These are phyloP conservation scores for Cubamyces lactineus DNA, from an alignment of 768 basidiomycete species.

Conservation along the genomic window DNA sequence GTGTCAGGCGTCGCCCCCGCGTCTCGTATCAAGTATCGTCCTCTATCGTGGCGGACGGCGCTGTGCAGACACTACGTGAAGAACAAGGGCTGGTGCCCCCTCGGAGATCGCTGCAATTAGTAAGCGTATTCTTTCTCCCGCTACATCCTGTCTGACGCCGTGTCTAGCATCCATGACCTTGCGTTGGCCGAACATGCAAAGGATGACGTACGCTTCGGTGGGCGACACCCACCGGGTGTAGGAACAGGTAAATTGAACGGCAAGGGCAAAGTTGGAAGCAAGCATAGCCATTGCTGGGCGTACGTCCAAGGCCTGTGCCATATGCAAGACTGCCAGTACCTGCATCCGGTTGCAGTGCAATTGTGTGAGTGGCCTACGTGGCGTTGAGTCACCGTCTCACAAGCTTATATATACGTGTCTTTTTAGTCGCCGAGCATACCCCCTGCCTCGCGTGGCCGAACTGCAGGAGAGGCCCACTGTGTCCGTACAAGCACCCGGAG, in stretches of 20 bases:
- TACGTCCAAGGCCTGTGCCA: constrained; percentile 41
- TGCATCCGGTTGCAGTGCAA: constrained; percentile 36
- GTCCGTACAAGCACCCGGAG: constrained; percentile 37
- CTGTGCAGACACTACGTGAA: constrained; percentile 47
- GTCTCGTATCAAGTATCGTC: constrained; percentile 27
- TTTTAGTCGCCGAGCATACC: constrained; percentile 39
- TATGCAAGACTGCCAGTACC: constrained; percentile 34
- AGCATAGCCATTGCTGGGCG: constrained; percentile 42
- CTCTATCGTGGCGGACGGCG: constrained; percentile 39
- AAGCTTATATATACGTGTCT: constrained; percentile 2
- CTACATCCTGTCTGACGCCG: constrained; percentile 16
- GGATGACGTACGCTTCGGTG: constrained; percentile 30
- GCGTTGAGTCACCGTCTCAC: background rate
- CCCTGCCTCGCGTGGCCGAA: constrained; percentile 41
- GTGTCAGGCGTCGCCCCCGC: background rate
- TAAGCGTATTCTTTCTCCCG: constrained; percentile 30
- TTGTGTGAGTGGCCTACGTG: constrained; percentile 36
- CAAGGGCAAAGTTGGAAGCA: constrained; percentile 29
- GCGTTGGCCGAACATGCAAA: constrained; percentile 29
- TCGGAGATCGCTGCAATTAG: constrained; percentile 47
- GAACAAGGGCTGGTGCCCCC: constrained; percentile 47
- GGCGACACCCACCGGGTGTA: constrained; percentile 12
- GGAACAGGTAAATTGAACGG: background rate
- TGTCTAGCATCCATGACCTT: constrained; percentile 40
- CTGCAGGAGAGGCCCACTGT: constrained; percentile 31